Evolutionary conservation across 257 asterid species (phyloP), one percentile per base, ranked within the genome.

Genomic region (Nicotiana obtusifolia): DNA sequence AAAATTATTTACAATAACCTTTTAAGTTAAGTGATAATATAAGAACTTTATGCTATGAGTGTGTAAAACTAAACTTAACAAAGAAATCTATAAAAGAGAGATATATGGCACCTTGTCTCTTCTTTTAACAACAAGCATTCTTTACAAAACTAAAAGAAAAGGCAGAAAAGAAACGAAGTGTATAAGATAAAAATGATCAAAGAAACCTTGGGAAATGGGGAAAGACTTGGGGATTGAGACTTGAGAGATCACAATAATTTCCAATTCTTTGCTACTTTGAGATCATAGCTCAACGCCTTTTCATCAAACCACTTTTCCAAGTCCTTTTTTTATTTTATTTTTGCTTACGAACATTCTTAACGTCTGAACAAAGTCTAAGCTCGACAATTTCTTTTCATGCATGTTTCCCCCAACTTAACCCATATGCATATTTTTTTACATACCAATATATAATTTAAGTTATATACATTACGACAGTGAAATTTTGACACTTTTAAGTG

Each of bases 331-430:
- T 28, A 0, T 28, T 10, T 5, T 20, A 2, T 11, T 19, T n/a
- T n/a, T 35, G 2, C 19, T 3, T 7, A 30, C 26, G 75, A 87
- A 87, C 90, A 87, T 87, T 91, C 89, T 88, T 87, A 87, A 85
- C 88, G 87, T 87, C 85, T 56, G 73, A 81, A 87, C 81, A 84
- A 87, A 91, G 86, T 85, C 62, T 86, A 78, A 80, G 83, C 83
- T 88, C 69, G 49, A 84, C 80, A 66, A 20, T 71, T 71, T 59
- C 35, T 44, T 71, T 71, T 71, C 59, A 71, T 44, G 78, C 78
- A 71, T 71, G 77, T 71, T 6, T 53, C 78, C 37, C 5, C 1
- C 19, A 13, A 10, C 57, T 52, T 13, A 52, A 52, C 57, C 57
- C 14, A 10, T 52, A 52, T 41, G 11, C 49, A 41, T 41, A 41